Evolutionary conservation across 2,329 filamentous ascomycete species (phyloP).

Genomic region (Penicillium griseofulvum): DNA sequence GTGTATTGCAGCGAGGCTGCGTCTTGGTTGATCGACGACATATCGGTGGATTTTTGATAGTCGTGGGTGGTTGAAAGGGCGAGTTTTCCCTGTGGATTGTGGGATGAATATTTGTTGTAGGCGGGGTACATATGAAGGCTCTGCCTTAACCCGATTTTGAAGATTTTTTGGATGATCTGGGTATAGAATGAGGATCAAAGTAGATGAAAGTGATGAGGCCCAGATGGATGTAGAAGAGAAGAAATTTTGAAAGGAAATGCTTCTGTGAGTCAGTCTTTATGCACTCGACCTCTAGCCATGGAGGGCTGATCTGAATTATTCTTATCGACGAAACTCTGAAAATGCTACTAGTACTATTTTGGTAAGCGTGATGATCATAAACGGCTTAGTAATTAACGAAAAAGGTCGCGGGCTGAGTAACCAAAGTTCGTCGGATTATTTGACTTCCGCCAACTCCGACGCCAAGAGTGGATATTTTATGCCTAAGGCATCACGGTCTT

Average conservation of each 20-base stretch:
- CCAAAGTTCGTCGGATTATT: background rate
- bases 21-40: constrained; percentile 28
- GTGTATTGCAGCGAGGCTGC: constrained; percentile 73
- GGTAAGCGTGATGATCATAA: background rate
- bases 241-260: background rate
- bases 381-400: background rate
- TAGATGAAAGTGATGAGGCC: background rate
- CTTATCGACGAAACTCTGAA: constrained; percentile 8
- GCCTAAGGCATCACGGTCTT: constrained; percentile 16
- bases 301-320: constrained; percentile 1
- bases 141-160: constrained; percentile 4
- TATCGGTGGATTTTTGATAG: constrained; percentile 6
- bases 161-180: background rate
- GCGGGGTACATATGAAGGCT: constrained; percentile 25
- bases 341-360: background rate
- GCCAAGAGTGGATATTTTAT: background rate
- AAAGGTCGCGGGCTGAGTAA: background rate
- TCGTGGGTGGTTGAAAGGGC: constrained; percentile 7
- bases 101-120: constrained; percentile 30
- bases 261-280: constrained; percentile 1
- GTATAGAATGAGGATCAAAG: background rate
- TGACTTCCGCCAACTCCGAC: background rate
- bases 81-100: constrained; percentile 13
- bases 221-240: background rate
- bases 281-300: background rate